Evolutionary conservation across 2,329 filamentous ascomycete species (phyloP).

Genomic region (Monascus ruber): DNA sequence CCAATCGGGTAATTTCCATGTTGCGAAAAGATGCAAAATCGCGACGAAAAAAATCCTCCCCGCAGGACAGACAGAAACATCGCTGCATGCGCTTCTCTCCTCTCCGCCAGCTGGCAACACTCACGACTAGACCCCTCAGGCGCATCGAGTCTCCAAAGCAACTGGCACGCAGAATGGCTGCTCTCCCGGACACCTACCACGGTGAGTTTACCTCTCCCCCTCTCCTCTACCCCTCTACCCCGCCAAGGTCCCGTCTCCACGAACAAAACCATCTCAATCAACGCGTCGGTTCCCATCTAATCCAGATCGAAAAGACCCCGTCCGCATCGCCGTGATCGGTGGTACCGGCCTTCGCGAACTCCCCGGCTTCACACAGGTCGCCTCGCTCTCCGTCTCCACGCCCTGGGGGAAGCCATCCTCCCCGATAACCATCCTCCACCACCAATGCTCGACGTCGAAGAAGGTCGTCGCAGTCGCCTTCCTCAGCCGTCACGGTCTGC

Average conservation of each 20-base stretch:
- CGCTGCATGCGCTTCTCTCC: slow-evolving; percentile 1
- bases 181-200: slow-evolving; percentile 48
- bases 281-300: not conserved
- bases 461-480: slow-evolving; percentile 64
- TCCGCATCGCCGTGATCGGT: slow-evolving; percentile 81
- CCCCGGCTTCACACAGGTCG: slow-evolving; percentile 74
- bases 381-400: slow-evolving; percentile 62
- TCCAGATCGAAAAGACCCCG: slow-evolving; percentile 33
- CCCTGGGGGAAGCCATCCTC: slow-evolving; percentile 78
- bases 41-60: slow-evolving; percentile 1
- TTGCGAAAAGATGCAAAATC: not conserved
- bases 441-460: slow-evolving; percentile 59
- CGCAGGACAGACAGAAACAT: not conserved
- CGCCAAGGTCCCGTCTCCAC: not conserved
- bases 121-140: slow-evolving; percentile 14
- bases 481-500: slow-evolving; percentile 77
- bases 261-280: not conserved
- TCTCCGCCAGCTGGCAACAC: slow-evolving; percentile 12
- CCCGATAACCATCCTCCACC: slow-evolving; percentile 76
- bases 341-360: slow-evolving; percentile 86
- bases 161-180: slow-evolving; percentile 35
- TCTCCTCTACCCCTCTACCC: not conserved
- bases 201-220: slow-evolving; percentile 30
- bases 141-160: slow-evolving; percentile 24
- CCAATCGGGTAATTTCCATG: slow-evolving; percentile 1